Evolutionary conservation across 2,329 filamentous ascomycete species (phyloP), one percentile per base, ranked within the genome.

Genomic region (Phaeosphaeriaceae sp.): DNA sequence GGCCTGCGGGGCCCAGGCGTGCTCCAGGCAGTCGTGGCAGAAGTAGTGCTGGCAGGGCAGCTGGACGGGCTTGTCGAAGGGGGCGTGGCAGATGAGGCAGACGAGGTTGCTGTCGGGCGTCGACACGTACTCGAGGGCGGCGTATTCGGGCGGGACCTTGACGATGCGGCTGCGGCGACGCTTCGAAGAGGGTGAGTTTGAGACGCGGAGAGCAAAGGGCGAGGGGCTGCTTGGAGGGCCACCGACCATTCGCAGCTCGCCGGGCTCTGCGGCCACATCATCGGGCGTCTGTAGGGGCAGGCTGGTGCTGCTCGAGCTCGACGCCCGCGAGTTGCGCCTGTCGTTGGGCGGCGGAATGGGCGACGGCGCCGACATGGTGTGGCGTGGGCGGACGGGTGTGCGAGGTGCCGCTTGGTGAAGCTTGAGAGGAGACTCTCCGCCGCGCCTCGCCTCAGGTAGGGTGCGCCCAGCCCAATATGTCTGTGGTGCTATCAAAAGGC

Each of bases 21-120:
- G 75, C 48, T 79, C 80, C 58, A 89, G 78, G 67, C 87, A 89
- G 22, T 83, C 81, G 53, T 81, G 78, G 75, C 87, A 89, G 76
- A 89, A 89, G 62, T 85, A 84, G 76, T 89, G 87, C 62, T 88
- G 85, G 74, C 87, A 89, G 62, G 84, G 80, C 48, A 87, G 77
- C 64, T 85, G 73, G 46, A 87, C 81, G 1, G 87, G 86, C 52
- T 82, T 78, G 54, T 88, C 82, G 66, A 88, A 88, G 7, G 87
- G 85, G 59, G 84, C 85, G 68, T 86, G 85, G 73, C 87, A 89
- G 62, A 89, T 89, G 17, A 86, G 82, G 69, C 87, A 89, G 78
- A 87, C 84, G 51, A 89, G 80, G 68, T 89, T 87, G 60, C 80
- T 80, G 70, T 89, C 86, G 69, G 84, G 84, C 25, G 76, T 71